Evolutionary conservation across 768 basidiomycete genomes (phyloP).

Genomic region (Vararia minispora): DNA sequence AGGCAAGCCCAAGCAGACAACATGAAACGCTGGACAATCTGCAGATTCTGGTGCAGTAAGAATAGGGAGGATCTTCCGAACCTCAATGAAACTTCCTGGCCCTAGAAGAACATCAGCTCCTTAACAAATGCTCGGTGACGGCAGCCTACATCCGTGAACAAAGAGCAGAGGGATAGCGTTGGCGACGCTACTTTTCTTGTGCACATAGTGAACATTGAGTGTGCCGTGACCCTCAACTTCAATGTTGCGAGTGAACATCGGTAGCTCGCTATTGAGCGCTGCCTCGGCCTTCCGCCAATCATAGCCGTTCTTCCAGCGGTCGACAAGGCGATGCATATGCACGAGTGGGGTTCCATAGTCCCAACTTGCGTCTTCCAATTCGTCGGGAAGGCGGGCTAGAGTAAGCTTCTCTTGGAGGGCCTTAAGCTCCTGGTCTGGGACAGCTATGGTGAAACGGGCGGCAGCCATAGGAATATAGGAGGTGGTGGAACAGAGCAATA

Average conservation of each 20-base stretch:
- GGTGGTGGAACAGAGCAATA: too few relatives aligned
- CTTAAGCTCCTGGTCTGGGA: slow-evolving; percentile 31
- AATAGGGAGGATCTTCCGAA: slow-evolving; percentile 43
- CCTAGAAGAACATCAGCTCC: slow-evolving; percentile 23
- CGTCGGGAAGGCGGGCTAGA: slow-evolving; percentile 39
- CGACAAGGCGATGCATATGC: slow-evolving; percentile 17
- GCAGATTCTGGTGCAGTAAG: slow-evolving; percentile 28
- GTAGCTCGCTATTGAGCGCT: slow-evolving; percentile 19
- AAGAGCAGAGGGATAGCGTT: slow-evolving; percentile 18
- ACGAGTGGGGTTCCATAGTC: slow-evolving; percentile 31
- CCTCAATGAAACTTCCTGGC: slow-evolving; percentile 53
- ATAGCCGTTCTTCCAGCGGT: slow-evolving; percentile 19
- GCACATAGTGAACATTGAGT: slow-evolving; percentile 25
- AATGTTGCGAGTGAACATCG: slow-evolving; percentile 24
- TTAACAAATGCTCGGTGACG: background rate
- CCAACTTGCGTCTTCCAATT: slow-evolving; percentile 38
- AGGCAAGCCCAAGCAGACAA: slow-evolving; percentile 47
- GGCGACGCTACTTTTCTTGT: slow-evolving; percentile 16
- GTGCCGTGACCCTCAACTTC: slow-evolving; percentile 20
- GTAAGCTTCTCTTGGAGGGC: slow-evolving; percentile 35
- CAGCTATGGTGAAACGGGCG: slow-evolving; percentile 36
- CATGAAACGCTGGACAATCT: slow-evolving; percentile 47
- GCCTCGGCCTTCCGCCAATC: slow-evolving; percentile 21
- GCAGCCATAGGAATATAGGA: too few relatives aligned
- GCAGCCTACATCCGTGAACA: slow-evolving; percentile 19